Conservation (phyloP, 345 rosid genomes). For the Theobroma cacao region DNA sequence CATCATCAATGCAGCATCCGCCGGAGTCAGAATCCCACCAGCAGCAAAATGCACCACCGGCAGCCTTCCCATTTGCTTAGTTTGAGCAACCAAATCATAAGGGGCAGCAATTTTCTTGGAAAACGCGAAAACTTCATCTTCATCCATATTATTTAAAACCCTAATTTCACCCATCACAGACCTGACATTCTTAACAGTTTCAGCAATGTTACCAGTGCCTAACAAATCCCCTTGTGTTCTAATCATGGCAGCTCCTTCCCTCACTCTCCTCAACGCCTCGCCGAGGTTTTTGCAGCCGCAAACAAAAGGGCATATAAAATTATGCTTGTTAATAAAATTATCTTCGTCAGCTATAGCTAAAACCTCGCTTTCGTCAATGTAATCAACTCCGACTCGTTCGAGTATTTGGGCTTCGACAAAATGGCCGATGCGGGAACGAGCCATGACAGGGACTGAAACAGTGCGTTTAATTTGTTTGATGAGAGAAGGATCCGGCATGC, state of each 20-base stretch:
- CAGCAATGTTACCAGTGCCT: constrained; percentile 30
- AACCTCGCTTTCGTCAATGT: constrained; percentile 62
- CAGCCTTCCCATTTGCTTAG: constrained; percentile 64
- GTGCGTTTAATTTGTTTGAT: constrained; percentile 46
- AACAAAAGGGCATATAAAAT: constrained; percentile 38
- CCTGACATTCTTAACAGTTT: constrained; percentile 35
- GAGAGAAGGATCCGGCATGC: constrained; percentile 60
- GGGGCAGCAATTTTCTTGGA: constrained; percentile 53
- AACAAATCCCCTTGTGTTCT: constrained; percentile 34
- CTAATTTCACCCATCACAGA: constrained; percentile 42
- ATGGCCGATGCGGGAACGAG: constrained; percentile 59
- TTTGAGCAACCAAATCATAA: constrained; percentile 59
- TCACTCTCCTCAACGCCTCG: constrained; percentile 37
- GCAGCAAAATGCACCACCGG: constrained; percentile 59
- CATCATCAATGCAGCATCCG: constrained; percentile 73
- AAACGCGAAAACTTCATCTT: constrained; percentile 55
- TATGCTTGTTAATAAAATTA: constrained; percentile 48
- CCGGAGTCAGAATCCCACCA: constrained; percentile 58
- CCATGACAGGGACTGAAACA: constrained; percentile 58
- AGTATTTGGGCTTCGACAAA: constrained; percentile 72
- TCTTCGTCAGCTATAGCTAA: constrained; percentile 49
- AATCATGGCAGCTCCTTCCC: constrained; percentile 44
- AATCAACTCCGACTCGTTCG: constrained; percentile 50
- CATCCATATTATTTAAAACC: constrained; percentile 45
- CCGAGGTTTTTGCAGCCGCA: constrained; percentile 45